phyloP scores from a whole-genome alignment of 306 rosid species.

The Dalbergia oliveri region DNA sequence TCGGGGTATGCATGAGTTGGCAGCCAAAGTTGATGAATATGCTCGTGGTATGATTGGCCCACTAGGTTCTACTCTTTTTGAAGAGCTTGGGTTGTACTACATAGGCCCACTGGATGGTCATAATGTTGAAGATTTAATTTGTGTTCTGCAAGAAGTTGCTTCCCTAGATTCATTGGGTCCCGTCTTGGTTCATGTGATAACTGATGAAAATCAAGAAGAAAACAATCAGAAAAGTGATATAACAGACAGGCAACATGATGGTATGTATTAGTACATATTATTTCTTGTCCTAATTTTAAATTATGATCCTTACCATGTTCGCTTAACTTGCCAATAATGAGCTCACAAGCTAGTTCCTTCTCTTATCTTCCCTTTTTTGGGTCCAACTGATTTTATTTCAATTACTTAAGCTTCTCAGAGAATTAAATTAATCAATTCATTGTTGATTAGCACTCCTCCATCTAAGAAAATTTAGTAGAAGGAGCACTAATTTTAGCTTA shows the following conservation, averaged over 20 bases:
- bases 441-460: background rate
- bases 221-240: conserved; percentile 48
- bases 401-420: conserved; percentile 32
- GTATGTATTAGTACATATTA: conserved; percentile 44
- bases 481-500: too few species aligned
- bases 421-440: conserved; percentile 18
- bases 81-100: conserved; percentile 95
- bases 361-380: too few species aligned
- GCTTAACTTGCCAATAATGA: conserved; percentile 19
- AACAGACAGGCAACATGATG: conserved; percentile 54
- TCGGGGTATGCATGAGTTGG: conserved; percentile 87
- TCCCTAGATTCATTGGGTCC: conserved; percentile 94
- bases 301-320: background rate
- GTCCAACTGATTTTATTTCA: conserved; percentile 21
- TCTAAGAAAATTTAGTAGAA: too few species aligned
- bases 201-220: conserved; percentile 73
- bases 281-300: conserved; percentile 27
- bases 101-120: conserved; percentile 98
- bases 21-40: conserved; percentile 97
- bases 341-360: background rate
- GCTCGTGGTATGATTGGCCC: conserved; percentile 99
- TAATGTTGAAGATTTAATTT: conserved; percentile 80
- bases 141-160: conserved; percentile 88
- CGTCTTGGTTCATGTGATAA: conserved; percentile 89
- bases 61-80: conserved; percentile 89